These are phyloP conservation scores for Chrysosporium queenslandicum DNA, from an alignment of 2,329 filamentous ascomycete genomes.

Conservation along the genomic window DNA sequence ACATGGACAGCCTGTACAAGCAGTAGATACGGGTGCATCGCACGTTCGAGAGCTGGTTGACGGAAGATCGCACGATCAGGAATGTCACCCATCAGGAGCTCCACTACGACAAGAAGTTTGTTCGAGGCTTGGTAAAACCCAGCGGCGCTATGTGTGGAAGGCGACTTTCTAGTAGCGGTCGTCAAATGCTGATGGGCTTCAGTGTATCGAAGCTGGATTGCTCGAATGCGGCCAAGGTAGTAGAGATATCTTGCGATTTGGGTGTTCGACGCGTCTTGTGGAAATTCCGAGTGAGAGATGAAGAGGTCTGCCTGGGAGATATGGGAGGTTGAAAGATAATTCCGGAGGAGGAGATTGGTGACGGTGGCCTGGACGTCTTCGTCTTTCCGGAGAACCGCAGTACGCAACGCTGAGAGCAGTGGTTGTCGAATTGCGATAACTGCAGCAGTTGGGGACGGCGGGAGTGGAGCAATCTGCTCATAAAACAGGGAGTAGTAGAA, in stretches of 20 bases:
- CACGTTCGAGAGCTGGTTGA: constrained; percentile 72
- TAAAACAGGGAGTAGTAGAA: constrained; percentile 96
- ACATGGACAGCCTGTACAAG: constrained; percentile 92
- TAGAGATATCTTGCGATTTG: constrained; percentile 96
- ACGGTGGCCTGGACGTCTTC: constrained; percentile 94
- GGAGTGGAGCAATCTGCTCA: constrained; percentile 77
- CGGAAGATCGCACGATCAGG: constrained; percentile 92
- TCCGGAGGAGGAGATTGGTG: constrained; percentile 87
- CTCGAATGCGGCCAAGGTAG: constrained; percentile 91
- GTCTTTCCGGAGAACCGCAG: constrained; percentile 93
- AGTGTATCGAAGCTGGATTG: constrained; percentile 92
- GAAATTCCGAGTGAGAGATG: constrained; percentile 92
- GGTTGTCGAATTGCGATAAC: constrained; percentile 77
- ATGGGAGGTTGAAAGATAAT: constrained; percentile 91
- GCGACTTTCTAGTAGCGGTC: constrained; percentile 88
- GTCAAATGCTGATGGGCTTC: constrained; percentile 92
- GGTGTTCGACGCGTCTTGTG: constrained; percentile 88
- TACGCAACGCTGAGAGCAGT: constrained; percentile 78
- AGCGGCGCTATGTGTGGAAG: constrained; percentile 75
- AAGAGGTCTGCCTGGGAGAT: constrained; percentile 94
- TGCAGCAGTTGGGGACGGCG: constrained; percentile 78
- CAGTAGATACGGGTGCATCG: constrained; percentile 84
- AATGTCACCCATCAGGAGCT: constrained; percentile 97
- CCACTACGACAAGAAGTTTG: constrained; percentile 92
- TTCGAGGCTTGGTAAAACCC: constrained; percentile 94